Percentiles rank a stretch among this genome's conserved stretches.
Evolutionary conservation across 2,329 filamentous ascomycete species (phyloP).

Genomic region (Penicillium psychrosexuale): DNA sequence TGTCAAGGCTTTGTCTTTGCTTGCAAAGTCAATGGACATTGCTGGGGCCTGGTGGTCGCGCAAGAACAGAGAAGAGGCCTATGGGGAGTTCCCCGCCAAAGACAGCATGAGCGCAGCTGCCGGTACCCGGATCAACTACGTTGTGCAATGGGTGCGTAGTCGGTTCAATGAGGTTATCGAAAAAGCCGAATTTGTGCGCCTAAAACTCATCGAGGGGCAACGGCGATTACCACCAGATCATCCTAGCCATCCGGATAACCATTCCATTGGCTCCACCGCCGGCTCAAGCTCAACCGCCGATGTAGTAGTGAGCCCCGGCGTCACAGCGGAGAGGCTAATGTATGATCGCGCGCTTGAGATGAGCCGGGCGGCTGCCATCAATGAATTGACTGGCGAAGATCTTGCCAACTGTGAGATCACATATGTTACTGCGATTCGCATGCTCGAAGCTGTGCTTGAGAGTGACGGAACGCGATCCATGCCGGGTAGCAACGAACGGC

Average conservation of each 20-base stretch:
- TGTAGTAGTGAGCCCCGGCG: slow-evolving; percentile 78
- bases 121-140: slow-evolving; percentile 76
- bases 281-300: slow-evolving; percentile 66
- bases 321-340: slow-evolving; percentile 96
- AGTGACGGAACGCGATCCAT: slow-evolving; percentile 58
- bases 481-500: slow-evolving; percentile 23
- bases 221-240: slow-evolving; percentile 79
- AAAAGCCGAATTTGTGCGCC: slow-evolving; percentile 90
- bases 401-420: slow-evolving; percentile 83
- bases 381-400: slow-evolving; percentile 91
- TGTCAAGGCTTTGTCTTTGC: slow-evolving; percentile 84
- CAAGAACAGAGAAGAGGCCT: slow-evolving; percentile 65
- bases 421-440: slow-evolving; percentile 87
- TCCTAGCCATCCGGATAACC: slow-evolving; percentile 78
- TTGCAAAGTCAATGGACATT: slow-evolving; percentile 94
- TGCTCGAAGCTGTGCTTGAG: slow-evolving; percentile 93
- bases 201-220: slow-evolving; percentile 83
- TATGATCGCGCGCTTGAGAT: slow-evolving; percentile 96
- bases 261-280: slow-evolving; percentile 57
- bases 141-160: slow-evolving; percentile 90
- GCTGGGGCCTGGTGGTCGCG: slow-evolving; percentile 87
- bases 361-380: slow-evolving; percentile 90
- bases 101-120: slow-evolving; percentile 51
- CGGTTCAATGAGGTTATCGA: slow-evolving; percentile 97
- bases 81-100: slow-evolving; percentile 44